These are phyloP conservation scores for Diaporthe caulivora DNA, from an alignment of 2,329 filamentous ascomycete species.

Conservation along the genomic window DNA sequence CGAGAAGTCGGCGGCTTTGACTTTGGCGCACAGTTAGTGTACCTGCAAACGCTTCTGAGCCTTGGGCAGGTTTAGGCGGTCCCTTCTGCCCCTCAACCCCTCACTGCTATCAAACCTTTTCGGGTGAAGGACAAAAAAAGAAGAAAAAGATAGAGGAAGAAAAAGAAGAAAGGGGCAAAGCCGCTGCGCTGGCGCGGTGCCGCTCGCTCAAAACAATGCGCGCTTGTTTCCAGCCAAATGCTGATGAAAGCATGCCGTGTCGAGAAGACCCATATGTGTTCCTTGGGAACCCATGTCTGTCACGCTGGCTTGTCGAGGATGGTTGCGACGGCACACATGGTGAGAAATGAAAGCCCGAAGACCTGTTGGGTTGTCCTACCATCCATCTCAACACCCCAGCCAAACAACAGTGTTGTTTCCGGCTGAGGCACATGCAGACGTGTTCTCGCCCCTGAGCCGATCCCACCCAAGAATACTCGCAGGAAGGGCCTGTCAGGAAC, in stretches of 20 bases:
- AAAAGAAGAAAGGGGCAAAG: background rate
- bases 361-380: conserved; percentile 28
- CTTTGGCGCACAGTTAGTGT: background rate
- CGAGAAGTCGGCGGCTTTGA: background rate
- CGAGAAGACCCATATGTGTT: conserved; percentile 21
- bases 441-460: conserved; percentile 36
- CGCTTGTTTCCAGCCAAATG: conserved; percentile 24
- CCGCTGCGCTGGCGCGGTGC: background rate
- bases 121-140: background rate
- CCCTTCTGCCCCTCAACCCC: background rate
- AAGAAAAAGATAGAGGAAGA: background rate
- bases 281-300: conserved; percentile 21
- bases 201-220: background rate
- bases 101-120: background rate
- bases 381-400: background rate
- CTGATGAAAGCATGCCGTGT: background rate
- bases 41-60: conserved; percentile 5
- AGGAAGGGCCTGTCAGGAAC: conserved; percentile 50
- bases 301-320: conserved; percentile 27
- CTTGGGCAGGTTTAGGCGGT: background rate
- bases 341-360: conserved; percentile 17
- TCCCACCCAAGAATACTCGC: conserved; percentile 39
- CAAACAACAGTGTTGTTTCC: conserved; percentile 28
- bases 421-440: conserved; percentile 33
- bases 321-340: conserved; percentile 24